Base-by-base conservation (phyloP, 305 asterid genomes). In the Fraxinus albicans region DNA sequence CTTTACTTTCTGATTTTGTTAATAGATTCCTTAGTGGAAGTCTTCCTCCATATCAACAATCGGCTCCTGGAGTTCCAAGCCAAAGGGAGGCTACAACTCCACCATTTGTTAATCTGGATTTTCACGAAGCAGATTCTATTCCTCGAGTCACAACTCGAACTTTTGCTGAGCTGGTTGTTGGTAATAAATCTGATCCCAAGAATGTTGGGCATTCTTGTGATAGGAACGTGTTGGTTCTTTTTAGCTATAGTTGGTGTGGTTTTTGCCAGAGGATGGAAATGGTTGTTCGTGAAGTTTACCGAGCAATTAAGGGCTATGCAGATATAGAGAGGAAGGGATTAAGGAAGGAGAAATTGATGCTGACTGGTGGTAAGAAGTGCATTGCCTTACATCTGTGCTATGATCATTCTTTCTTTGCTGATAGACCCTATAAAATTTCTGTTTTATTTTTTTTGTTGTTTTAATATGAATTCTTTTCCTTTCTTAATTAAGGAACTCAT, bases 201-300 rank as follows among this genome's bases (percentile, higher is more conserved):
- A 86, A 84, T 81, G 81, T 84, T 38, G 86, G 84, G 77, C 85
- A 84, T 80, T 84, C 93, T 60, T 86, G 90, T 90, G 89, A 88
- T 86, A 89, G 87, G 84, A 90, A 93, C 80, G 92, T 91, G 60
- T 85, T 96, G 86, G 95, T 96, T 86, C 97, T 96, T 82, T 94
- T 96, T 78, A 93, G 92, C 89, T 92, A 88, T 78, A 88, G 83
- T 89, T 96, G 98, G 98, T 96, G 99, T 90, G 98, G 98, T 42
- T 94, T 96, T 90, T 96, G 99, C 89, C 98, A 90, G 89, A 91
- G 98, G 90, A 92, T 91, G 97, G 98, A 96, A 90, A 87, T 92
- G 82, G 90, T 94, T 83, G 97, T 96, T 83, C 99, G 98, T 83
- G 99, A 96, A 92, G 97, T 92, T 79, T 88, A 90, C 86, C 93